Base-by-base conservation (phyloP, 495 filamentous ascomycete genomes). In the Neurospora sp. region DNA sequence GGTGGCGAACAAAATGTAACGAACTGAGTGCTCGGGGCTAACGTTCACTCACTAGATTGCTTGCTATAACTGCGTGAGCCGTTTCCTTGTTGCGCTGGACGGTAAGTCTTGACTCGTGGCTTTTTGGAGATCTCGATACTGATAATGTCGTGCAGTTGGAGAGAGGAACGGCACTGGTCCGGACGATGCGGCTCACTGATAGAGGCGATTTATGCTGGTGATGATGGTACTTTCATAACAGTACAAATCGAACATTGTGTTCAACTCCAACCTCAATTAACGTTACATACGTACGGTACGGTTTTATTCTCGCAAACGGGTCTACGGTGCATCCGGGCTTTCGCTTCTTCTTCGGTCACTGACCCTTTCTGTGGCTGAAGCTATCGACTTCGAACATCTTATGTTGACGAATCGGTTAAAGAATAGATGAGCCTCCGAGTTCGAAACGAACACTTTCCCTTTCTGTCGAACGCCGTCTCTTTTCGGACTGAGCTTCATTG, bases 51-150 rank as follows among this genome's bases (percentile, higher is more conserved):
- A 5, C 17, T 71, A 85, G 82, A 78, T 87, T 72, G 92, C 90
- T n/a, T 89, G 88, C 39, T 96, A 97, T 78, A 96, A 96, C 78
- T 94, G 92, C 80, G 93, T 97, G 12, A 93, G 90, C 75, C 85
- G 93, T 68, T 95, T 96, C 76, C 81, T 96, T 74, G 93, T 96
- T 40, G 93, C 93, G 22, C 78, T 97, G 74, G 90, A 95, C 82
- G 92, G 94, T 83, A 75, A 82, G 85, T 83, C 53, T 68, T 40
- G 42, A 14, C n/a, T n/a, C 27, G n/a, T 37, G 17, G 38, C 40
- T 4, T 42, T 73, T 70, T 8, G 6, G 5, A 8, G 22, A 61
- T 61, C 53, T 8, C 22, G 70, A 27, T 42, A 69, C 69, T 74
- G 35, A 73, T 38, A 10, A 42, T 68, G 41, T 41, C 38, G 65